Base-by-base conservation (phyloP, 257 asterid species). In the Scutellaria barbata region DNA sequence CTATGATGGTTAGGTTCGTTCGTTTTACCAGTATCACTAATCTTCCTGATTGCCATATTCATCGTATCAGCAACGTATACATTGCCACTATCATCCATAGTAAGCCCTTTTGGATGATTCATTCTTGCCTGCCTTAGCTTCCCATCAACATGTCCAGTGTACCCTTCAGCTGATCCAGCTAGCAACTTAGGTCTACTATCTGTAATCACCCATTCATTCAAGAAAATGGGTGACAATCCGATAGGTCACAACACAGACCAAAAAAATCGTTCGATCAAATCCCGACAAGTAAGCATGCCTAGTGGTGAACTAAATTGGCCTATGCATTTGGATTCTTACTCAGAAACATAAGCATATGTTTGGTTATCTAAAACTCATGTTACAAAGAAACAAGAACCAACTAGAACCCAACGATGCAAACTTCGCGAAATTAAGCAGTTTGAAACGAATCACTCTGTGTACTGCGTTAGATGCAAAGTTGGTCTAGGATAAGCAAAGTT, bases 171-270 rank as follows among this genome's bases (percentile, higher is more conserved):
- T 12, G 99, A 95, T 77, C 99, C 99, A 7, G 89, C 86, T 17
- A 91, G 80, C 87, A 94, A 63, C 87, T 85, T 92, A 37, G 99
- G 98, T 17, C 96, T 80, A 72, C 99, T 92, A 83, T 94, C 99
- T 94, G 91, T 70, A 33, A 64, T 53, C 63, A 68, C 50, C 42
- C 74, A 61, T 41, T 1, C 69, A 60, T 68, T 56, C 58, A 50
- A 56, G 54, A 39, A 51, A 68, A 20, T 42, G 40, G 25, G 69
- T 67, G 40, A 45, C 5, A 0, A 45, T 7, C 52, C 64, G n/a
- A 60, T 53, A 11, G 41, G 12, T 22, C 55, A 5, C 1, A 42
- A 12, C 17, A 52, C 9, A 37, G 63, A 41, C 53, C 17, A n/a
- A 8, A 55, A 45, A 40, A 9, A 40, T 40, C 14, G 10, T 43